These are phyloP conservation scores for Ustilago lituana DNA, from an alignment of 1,284 basidiomycete genomes.

Conservation along the genomic window DNA sequence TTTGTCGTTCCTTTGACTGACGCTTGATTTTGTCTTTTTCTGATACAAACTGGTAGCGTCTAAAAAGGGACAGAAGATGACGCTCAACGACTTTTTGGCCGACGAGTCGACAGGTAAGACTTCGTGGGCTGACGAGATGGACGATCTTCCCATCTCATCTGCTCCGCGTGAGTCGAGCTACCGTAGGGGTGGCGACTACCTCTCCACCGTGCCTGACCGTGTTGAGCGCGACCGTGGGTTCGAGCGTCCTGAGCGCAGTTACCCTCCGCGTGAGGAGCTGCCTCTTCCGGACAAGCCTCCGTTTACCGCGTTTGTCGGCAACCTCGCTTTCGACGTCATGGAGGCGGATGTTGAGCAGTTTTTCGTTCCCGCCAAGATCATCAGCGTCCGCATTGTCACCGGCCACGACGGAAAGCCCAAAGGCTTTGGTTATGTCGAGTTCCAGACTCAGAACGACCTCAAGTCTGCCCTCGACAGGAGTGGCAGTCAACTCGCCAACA, in stretches of 20 bases:
- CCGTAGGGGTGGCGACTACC: slow-evolving; percentile 52
- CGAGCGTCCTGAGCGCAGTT: slow-evolving; percentile 47
- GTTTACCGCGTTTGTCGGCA: slow-evolving; percentile 94
- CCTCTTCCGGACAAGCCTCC: slow-evolving; percentile 94
- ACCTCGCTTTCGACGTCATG: slow-evolving; percentile 90
- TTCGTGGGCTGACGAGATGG: slow-evolving; percentile 67
- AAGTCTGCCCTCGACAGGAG: slow-evolving; percentile 74
- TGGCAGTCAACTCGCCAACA: slow-evolving; percentile 74
- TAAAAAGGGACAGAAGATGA: slow-evolving; percentile 62
- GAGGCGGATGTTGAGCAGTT: slow-evolving; percentile 84
- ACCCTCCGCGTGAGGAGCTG: slow-evolving; percentile 80
- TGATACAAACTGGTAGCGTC: no score
- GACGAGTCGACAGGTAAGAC: slow-evolving; percentile 63
- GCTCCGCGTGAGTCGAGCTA: slow-evolving; percentile 44
- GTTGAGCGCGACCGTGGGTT: slow-evolving; percentile 55
- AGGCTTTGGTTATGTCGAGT: slow-evolving; percentile 98
- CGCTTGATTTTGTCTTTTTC: no score
- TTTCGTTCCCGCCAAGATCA: slow-evolving; percentile 70
- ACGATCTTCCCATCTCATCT: slow-evolving; percentile 63
- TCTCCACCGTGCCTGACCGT: slow-evolving; percentile 55
- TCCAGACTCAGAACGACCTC: slow-evolving; percentile 81
- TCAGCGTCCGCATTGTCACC: slow-evolving; percentile 89
- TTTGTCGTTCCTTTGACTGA: no score
- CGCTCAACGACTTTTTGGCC: slow-evolving; percentile 63
- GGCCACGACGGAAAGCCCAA: slow-evolving; percentile 89